Conservation (phyloP, 495 filamentous ascomycete genomes). For the Jackrogersella multiformis region DNA sequence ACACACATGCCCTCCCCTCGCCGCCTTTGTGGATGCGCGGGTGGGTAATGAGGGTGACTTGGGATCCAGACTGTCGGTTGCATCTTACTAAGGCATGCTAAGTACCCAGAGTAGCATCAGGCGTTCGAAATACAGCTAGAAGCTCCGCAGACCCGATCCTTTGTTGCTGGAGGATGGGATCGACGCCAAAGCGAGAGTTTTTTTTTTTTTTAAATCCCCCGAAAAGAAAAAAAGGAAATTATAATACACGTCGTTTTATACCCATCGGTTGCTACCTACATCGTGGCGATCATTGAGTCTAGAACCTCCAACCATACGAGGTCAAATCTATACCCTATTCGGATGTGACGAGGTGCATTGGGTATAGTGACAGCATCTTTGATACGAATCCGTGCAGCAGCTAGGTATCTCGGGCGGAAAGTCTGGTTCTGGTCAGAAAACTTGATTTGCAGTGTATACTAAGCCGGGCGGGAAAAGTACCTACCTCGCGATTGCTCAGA, state of each 20-base stretch:
- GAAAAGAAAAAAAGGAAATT: background rate
- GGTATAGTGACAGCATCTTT: slow-evolving; percentile 3
- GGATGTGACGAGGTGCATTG: slow-evolving; percentile 12
- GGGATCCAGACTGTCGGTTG: slow-evolving; percentile 39
- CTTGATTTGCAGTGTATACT: background rate
- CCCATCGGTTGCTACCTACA: background rate
- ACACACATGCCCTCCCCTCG: no score
- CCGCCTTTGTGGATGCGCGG: background rate
- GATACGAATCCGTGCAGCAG: background rate
- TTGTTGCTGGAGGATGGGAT: slow-evolving; percentile 8
- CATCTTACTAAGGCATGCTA: slow-evolving; percentile 27
- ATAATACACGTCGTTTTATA: slow-evolving; percentile 1
- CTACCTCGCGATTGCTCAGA: slow-evolving; percentile 23
- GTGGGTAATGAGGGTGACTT: background rate
- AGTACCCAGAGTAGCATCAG: slow-evolving; percentile 8
- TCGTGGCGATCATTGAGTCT: slow-evolving; percentile 21
- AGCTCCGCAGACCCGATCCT: slow-evolving; percentile 25
- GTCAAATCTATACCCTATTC: slow-evolving; percentile 6
- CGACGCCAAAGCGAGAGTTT: no score
- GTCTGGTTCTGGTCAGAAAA: background rate
- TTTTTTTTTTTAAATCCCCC: no score
- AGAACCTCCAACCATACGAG: slow-evolving; percentile 21
- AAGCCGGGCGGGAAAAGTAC: background rate
- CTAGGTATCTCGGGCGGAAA: no score
- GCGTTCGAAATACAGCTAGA: slow-evolving; percentile 13